phyloP scores from a whole-genome alignment of 805 yeast species.

The Suhomyces prunicola region DNA sequence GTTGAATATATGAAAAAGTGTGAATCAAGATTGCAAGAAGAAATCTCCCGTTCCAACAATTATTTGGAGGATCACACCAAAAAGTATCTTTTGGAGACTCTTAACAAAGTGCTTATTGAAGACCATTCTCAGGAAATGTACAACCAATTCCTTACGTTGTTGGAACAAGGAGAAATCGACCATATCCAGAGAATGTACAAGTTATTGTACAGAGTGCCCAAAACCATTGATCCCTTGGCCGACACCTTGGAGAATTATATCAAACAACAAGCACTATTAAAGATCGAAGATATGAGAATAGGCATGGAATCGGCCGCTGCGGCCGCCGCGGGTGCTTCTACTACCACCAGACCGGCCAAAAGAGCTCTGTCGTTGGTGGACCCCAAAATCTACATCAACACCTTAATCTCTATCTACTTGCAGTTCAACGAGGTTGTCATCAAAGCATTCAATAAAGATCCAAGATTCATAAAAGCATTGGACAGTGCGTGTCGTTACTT shows the following conservation, averaged over 20 bases:
- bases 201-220: constrained; percentile 72
- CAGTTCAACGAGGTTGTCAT: constrained; percentile 65
- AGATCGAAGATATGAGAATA: constrained; percentile 53
- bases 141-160: constrained; percentile 68
- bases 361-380: constrained; percentile 37
- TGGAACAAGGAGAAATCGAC: constrained; percentile 66
- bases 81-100: constrained; percentile 67
- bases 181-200: constrained; percentile 78
- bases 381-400: constrained; percentile 78
- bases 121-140: constrained; percentile 76
- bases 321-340: constrained; percentile 8
- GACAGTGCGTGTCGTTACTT: constrained; percentile 85
- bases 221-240: constrained; percentile 76
- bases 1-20: constrained; percentile 90
- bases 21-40: constrained; percentile 77
- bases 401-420: constrained; percentile 66
- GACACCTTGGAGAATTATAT: constrained; percentile 70
- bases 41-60: constrained; percentile 70
- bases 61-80: constrained; percentile 85
- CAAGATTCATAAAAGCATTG: constrained; percentile 78
- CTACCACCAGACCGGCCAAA: constrained; percentile 12
- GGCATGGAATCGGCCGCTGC: constrained; percentile 19
- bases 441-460: constrained; percentile 66
- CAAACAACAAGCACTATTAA: constrained; percentile 43
- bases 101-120: constrained; percentile 73